These are phyloP conservation scores for Suillus tomentosus DNA, from an alignment of 768 basidiomycete genomes.

Conservation along the genomic window DNA sequence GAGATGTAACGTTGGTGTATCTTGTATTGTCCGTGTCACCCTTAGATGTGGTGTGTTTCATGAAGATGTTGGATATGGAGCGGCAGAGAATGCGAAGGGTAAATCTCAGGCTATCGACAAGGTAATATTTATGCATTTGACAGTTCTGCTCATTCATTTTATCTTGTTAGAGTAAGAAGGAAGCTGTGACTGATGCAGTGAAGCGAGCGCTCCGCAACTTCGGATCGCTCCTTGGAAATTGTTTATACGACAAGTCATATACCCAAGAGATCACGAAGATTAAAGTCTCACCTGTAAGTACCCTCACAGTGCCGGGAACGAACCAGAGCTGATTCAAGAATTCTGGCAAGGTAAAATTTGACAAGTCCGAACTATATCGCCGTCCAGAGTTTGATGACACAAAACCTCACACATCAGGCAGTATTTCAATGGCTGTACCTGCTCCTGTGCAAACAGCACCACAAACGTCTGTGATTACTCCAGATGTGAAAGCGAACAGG, in stretches of 20 bases:
- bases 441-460: constrained; percentile 2
- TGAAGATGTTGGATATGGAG: constrained; percentile 93
- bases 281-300: constrained; percentile 78
- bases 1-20: constrained; percentile 72
- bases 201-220: constrained; percentile 92
- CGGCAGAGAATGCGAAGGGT: constrained; percentile 79
- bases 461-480: not conserved
- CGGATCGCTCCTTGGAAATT: constrained; percentile 94
- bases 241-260: constrained; percentile 94
- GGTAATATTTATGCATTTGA: constrained; percentile 46
- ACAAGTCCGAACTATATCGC: constrained; percentile 66
- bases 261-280: constrained; percentile 84
- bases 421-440: constrained; percentile 4
- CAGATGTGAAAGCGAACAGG: not conserved
- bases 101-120: constrained; percentile 92
- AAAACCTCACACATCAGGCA: constrained; percentile 28
- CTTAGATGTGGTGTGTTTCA: constrained; percentile 86
- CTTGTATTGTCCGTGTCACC: constrained; percentile 85
- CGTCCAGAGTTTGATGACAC: constrained; percentile 67
- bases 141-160: constrained; percentile 10
- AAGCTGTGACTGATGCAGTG: constrained; percentile 92
- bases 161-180: constrained; percentile 87
- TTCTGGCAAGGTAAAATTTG: constrained; percentile 59
- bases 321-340: constrained; percentile 13
- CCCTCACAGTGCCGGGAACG: not conserved